Conservation (phyloP, 2,329 filamentous ascomycete species). For the Colletotrichum tropicicola region DNA sequence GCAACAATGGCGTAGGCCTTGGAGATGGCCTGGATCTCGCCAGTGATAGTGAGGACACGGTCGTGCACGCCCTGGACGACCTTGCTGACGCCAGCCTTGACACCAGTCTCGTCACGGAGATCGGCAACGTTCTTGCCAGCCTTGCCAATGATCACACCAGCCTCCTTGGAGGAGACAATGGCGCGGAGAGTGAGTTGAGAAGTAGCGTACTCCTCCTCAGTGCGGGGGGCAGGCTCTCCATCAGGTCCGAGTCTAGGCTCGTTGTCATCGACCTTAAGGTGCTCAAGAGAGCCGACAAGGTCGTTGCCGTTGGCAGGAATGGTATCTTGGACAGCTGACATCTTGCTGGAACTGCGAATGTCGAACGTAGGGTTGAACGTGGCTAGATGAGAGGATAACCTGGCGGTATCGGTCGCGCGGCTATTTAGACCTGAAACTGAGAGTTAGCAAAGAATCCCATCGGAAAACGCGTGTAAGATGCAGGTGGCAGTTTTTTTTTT, state of each 20-base stretch:
- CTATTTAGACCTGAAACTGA: neutral
- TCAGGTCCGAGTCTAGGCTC: conserved; percentile 72
- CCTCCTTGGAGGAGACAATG: conserved; percentile 98
- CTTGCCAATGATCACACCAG: conserved; percentile 98
- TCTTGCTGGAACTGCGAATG: conserved; percentile 44
- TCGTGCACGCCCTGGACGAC: conserved; percentile 98
- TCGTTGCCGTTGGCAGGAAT: conserved; percentile 68
- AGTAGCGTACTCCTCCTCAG: conserved; percentile 95
- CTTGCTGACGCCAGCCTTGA: conserved; percentile 98
- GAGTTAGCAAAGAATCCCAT: neutral
- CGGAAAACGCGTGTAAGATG: neutral
- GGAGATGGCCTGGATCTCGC: conserved; percentile 86
- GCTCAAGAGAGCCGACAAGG: conserved; percentile 68
- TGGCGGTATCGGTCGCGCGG: neutral
- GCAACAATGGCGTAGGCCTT: conserved; percentile 95
- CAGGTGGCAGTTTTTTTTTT: too few relatives aligned
- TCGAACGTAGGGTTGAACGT: neutral
- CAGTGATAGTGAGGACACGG: conserved; percentile 94
- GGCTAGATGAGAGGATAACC: neutral
- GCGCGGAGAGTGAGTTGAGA: conserved; percentile 93
- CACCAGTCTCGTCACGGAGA: conserved; percentile 94
- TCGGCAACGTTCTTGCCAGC: conserved; percentile 98
- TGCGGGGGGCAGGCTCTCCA: conserved; percentile 84
- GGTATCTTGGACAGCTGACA: conserved; percentile 71
- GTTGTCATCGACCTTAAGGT: conserved; percentile 72